Base-by-base conservation (phyloP, 345 rosid species). In the Raphanus sativus region DNA sequence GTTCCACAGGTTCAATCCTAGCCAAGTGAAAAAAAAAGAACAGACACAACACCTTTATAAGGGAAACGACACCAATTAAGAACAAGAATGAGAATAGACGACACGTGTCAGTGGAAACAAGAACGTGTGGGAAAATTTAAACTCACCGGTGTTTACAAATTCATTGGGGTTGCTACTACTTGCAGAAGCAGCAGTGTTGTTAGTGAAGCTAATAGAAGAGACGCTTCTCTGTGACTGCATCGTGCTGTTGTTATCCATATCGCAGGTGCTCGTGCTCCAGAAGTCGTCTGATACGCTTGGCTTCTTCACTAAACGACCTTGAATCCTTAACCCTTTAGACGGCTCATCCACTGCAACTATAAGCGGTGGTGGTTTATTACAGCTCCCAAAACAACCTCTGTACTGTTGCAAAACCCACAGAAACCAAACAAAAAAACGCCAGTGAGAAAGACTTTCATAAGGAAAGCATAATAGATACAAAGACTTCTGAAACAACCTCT, bases 301-400 rank as follows among this genome's bases (percentile, higher is more conserved):
- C 79, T 84, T 83, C 83, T 71, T 85, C n/a, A 75, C 85, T 55
- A 73, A 56, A 69, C 52, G 82, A 66, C 85, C 89, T 84, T 83
- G 86, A 69, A 74, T 79, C 75, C 84, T 82, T 77, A 84, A 54
- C 58, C 89, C 86, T 77, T 87, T 85, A 69, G 93, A 77, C 32
- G 88, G 84, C 67, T 85, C 86, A 74, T 86, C 87, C 65, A 77
- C 86, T 42, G 84, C 74, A 25, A 79, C 74, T 77, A 73, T 75
- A 70, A 79, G 69, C 34, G 87, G 74, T 48, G 86, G 87, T 77
- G 85, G 87, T 77, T 84, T 87, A 69, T 62, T 71, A 79, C 81
- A 86, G 89, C 96, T 84, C 85, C 92, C 94, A 81, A 91, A 86
- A 87, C 97, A 93, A 87, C 94, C 91, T 86, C 97, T 87, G 91